These are phyloP conservation scores for Suaeda aralocaspica DNA, from an alignment of 148 eudicot species.

Conservation along the genomic window DNA sequence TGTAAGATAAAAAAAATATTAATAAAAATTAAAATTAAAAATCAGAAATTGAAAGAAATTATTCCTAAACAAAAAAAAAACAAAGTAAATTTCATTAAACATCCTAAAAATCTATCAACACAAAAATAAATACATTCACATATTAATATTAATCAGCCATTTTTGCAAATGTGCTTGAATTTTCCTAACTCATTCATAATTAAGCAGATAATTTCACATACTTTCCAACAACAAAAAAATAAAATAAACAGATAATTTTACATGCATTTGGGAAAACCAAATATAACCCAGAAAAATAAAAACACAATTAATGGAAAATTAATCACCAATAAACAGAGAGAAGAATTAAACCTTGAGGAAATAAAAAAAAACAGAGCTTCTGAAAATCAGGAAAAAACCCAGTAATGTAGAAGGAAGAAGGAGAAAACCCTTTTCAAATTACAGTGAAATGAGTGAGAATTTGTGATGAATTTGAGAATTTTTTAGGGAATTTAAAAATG, in stretches of 20 bases:
- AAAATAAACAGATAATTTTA: neutral
- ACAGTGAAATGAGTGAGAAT: constrained; percentile 4
- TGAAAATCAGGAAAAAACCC: neutral
- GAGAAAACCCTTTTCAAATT: constrained; percentile 9
- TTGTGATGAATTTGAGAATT: neutral
- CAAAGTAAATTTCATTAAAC: neutral
- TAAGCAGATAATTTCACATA: neutral
- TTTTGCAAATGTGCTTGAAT: neutral
- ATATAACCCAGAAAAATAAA: neutral
- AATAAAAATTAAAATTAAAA: too few relatives aligned
- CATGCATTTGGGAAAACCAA: neutral
- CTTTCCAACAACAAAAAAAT: neutral
- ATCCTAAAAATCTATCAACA: neutral
- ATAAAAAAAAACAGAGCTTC: too few relatives aligned
- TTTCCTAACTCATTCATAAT: neutral
- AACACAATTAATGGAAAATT: too few relatives aligned
- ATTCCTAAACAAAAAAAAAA: neutral
- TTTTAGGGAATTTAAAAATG: neutral
- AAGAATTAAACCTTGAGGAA: neutral
- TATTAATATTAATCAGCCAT: too few relatives aligned
- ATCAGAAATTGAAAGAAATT: too few relatives aligned
- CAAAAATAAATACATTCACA: neutral
- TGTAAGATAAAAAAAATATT: neutral
- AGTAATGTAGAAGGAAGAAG: neutral
- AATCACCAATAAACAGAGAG: neutral